Evolutionary conservation across 1,139 yeast genomes (phyloP).

Genomic region (Saccharomyces hybrid): DNA sequence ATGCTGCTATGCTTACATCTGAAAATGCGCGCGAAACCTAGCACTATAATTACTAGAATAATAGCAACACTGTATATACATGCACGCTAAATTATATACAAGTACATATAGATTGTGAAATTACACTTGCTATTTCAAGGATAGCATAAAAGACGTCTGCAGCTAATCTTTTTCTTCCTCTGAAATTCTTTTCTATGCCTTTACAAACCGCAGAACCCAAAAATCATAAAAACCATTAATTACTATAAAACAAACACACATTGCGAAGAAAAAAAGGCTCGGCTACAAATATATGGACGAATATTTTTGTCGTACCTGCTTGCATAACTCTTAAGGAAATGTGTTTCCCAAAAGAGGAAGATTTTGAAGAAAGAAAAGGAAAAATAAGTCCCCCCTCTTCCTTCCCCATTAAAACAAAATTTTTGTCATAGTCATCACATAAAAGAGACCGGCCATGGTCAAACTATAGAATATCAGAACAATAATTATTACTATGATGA

Average conservation of each 20-base stretch:
- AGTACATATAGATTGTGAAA: neutral
- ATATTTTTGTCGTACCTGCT: neutral
- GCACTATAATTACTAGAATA: neutral
- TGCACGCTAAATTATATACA: neutral
- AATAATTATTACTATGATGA: neutral
- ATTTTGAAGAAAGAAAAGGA: neutral
- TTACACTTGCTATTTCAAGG: neutral
- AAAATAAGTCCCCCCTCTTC: too few species aligned
- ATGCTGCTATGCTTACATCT: slow-evolving; percentile 26
- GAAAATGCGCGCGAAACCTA: slow-evolving; percentile 27
- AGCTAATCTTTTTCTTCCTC: neutral
- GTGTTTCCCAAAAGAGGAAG: neutral
- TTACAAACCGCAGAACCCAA: neutral
- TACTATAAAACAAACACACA: neutral
- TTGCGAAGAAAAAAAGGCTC: neutral
- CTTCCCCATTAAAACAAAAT: neutral
- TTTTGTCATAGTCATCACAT: neutral
- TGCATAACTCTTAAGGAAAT: neutral
- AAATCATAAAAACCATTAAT: neutral
- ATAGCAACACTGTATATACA: neutral
- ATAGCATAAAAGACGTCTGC: neutral
- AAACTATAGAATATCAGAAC: neutral
- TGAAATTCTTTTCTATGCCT: neutral
- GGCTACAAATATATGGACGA: neutral
- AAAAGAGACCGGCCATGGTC: neutral